Evolutionary conservation across 1,139 yeast genomes (phyloP), one percentile per base, ranked within the genome.

Genomic region (Candida albicans): DNA sequence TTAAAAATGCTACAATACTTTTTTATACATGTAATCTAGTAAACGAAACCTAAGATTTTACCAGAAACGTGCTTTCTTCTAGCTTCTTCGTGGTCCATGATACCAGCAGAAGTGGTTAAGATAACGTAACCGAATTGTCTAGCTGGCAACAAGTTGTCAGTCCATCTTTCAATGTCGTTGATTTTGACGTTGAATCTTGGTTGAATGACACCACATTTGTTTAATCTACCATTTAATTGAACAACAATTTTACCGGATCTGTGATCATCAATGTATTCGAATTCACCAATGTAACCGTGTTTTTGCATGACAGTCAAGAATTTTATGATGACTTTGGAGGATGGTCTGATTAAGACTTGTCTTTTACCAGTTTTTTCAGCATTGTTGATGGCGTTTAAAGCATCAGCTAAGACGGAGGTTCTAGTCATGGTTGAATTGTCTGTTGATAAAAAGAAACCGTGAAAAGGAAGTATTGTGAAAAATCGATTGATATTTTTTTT

Each of bases 61-160:
- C 98, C 98, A 61, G 97, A 89, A 62, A 91, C 98, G 76, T 93
- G 98, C 87, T 93, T 93, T 85, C 98, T 87, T 84, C 97, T 90
- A 63, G 99, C 99, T 81, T 93, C 99, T 80, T 93, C 99, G 79
- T 93, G 99, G 81, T 93, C 98, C 96, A 93, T 90, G 64, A 93
- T 93, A 77, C 99, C 99, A 64, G 98, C 96, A 64, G 99, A 93
- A 62, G 99, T 93, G 73, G 99, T 91, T 68, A 91, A 83, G 72
- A 91, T 87, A 67, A 91, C 91, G 78, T 78, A 90, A 79, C 98
- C 98, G 67, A 91, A 91, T 77, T 91, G 98, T 86, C 98, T 89
- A 56, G 98, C 96, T 67, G 98, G 98, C 68, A 91, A 81, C 70
- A 91, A 84, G 83, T 89, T 90, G 72, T 84, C 96, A 62, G 96